A percentile compares a stretch with the other conserved stretches of the same genome.
phyloP scores from a whole-genome alignment of 208 protist genomes.

The Herpetomonas samuelpessoai region DNA sequence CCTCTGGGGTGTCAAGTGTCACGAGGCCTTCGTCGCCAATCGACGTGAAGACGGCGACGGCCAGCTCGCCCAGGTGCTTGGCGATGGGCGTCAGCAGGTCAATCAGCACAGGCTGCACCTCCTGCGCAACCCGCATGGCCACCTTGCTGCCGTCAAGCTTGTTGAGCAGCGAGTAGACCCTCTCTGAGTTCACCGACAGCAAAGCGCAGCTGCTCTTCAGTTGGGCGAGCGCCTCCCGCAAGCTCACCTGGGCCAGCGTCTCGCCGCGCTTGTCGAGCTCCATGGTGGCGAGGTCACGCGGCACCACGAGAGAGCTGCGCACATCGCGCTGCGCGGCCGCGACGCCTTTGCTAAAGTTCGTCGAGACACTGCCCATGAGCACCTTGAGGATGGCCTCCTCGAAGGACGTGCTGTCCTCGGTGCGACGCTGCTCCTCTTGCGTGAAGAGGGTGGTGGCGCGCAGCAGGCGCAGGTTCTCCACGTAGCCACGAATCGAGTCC shows the following conservation, averaged over 20 bases:
- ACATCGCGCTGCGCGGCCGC: constrained; percentile 51
- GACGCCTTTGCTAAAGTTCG: constrained; percentile 44
- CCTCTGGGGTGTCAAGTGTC: constrained; percentile 2
- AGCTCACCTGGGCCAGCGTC: constrained; percentile 30
- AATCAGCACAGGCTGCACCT: constrained; percentile 74
- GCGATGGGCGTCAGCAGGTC: constrained; percentile 49
- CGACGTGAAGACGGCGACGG: constrained; percentile 30
- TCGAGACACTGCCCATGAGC: constrained; percentile 61
- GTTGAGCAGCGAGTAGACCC: constrained; percentile 34
- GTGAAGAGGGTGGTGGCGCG: constrained; percentile 70
- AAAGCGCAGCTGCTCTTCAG: constrained; percentile 80
- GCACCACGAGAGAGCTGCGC: constrained; percentile 39
- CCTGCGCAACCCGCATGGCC: constrained; percentile 42
- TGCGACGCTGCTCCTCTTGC: constrained; percentile 2
- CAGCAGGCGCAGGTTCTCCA: constrained; percentile 80
- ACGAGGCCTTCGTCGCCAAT: constrained; percentile 37
- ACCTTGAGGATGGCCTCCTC: constrained; percentile 53
- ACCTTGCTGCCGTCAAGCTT: constrained; percentile 21
- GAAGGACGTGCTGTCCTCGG: constrained; percentile 30
- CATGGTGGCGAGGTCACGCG: constrained; percentile 31
- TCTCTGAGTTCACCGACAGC: constrained; percentile 48
- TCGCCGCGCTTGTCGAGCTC: constrained; percentile 27
- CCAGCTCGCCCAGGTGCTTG: constrained; percentile 35
- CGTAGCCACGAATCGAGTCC: constrained; percentile 60
- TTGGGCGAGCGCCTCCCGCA: constrained; percentile 71